phyloP scores from a whole-genome alignment of 805 yeast genomes.

The Tetrapisispora pingtungensis region DNA sequence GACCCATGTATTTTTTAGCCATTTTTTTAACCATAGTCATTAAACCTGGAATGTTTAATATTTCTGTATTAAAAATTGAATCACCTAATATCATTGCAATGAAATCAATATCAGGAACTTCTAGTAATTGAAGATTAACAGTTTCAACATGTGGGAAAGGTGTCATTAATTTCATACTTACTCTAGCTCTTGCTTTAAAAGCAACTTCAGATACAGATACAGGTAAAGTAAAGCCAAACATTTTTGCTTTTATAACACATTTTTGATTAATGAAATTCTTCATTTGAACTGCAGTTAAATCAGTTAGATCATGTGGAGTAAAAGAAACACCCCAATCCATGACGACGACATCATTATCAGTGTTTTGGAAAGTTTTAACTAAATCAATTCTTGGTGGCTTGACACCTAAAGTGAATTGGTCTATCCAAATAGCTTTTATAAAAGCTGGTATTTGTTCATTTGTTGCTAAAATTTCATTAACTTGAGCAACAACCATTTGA shows the following conservation, averaged over 20 bases:
- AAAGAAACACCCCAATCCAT: slow-evolving; percentile 96
- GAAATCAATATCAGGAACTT: slow-evolving; percentile 85
- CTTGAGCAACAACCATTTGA: slow-evolving; percentile 76
- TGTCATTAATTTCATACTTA: slow-evolving; percentile 81
- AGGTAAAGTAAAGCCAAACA: slow-evolving; percentile 81
- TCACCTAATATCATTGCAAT: slow-evolving; percentile 66
- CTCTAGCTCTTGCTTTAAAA: slow-evolving; percentile 62
- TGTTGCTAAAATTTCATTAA: slow-evolving; percentile 70
- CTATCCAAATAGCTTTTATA: slow-evolving; percentile 74
- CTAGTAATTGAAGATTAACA: slow-evolving; percentile 72
- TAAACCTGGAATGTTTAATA: slow-evolving; percentile 80
- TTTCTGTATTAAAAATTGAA: slow-evolving; percentile 76
- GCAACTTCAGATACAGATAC: slow-evolving; percentile 72
- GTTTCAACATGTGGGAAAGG: slow-evolving; percentile 92
- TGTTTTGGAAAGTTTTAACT: slow-evolving; percentile 82
- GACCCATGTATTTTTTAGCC: slow-evolving; percentile 80
- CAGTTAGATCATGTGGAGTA: slow-evolving; percentile 83
- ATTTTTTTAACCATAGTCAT: slow-evolving; percentile 72
- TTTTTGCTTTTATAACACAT: slow-evolving; percentile 60
- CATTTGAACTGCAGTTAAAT: slow-evolving; percentile 74
- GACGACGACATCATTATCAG: slow-evolving; percentile 86
- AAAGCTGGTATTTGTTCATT: slow-evolving; percentile 71
- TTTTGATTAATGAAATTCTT: slow-evolving; percentile 78
- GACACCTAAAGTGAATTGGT: slow-evolving; percentile 83
- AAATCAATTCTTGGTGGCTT: slow-evolving; percentile 90